A percentile compares a stretch with the other conserved stretches of the same genome.
phyloP scores from a whole-genome alignment of 345 rosid genomes.

The Cardamine resedifolia region DNA sequence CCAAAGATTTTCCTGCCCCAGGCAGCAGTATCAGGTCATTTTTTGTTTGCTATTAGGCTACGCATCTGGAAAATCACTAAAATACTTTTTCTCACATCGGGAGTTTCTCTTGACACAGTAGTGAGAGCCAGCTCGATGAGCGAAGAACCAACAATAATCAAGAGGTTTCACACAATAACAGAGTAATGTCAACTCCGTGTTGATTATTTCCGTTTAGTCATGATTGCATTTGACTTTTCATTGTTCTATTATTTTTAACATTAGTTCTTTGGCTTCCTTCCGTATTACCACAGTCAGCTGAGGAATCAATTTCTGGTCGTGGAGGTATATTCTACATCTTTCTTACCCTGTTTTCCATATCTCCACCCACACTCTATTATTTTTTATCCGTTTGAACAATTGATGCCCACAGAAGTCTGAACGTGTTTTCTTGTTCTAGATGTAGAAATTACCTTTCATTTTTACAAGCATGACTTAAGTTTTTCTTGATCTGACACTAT shows the following conservation, averaged over 20 bases:
- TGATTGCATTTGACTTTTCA: conserved; percentile 14
- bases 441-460: neutral
- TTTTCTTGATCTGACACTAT: conserved; percentile 12
- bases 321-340: conserved; percentile 34
- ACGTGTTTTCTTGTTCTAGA: conserved; percentile 9
- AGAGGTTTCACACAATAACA: conserved; percentile 28
- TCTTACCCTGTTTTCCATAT: conserved; percentile 13
- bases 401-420: neutral
- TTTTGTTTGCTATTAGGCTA: conserved; percentile 10
- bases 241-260: conserved; percentile 13
- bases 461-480: conserved; percentile 10
- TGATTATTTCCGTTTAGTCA: conserved; percentile 1
- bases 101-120: conserved; percentile 15
- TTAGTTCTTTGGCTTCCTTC: conserved; percentile 19
- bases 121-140: conserved; percentile 29
- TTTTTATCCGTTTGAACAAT: conserved; percentile 7
- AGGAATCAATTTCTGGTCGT: conserved; percentile 33
- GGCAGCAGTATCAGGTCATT: conserved; percentile 58
- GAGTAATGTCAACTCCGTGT: conserved; percentile 33
- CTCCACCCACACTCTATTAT: neutral
- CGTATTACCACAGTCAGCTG: conserved; percentile 29
- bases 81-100: conserved; percentile 4
- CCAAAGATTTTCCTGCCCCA: conserved; percentile 40
- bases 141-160: conserved; percentile 21
- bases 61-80: neutral